Conservation (phyloP, 306 rosid genomes). For the Castanea crenata region DNA sequence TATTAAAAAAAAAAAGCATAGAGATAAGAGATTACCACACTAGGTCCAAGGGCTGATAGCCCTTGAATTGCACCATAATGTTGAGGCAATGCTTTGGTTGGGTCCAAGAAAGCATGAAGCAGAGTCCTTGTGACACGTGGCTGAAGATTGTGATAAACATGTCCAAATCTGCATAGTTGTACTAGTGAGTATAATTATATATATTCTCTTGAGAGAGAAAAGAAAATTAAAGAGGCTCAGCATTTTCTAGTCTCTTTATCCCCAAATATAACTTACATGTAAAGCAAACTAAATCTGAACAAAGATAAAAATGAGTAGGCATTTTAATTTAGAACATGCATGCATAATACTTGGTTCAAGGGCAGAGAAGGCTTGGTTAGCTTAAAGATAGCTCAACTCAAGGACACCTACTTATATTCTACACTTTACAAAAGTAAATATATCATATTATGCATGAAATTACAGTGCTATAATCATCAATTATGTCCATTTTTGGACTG, state of each 20-base stretch:
- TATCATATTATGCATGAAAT: neutral
- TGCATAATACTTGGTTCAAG: neutral
- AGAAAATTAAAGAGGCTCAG: neutral
- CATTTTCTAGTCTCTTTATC: neutral
- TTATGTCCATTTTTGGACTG: no score
- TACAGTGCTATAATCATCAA: no score
- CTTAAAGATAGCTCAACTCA: neutral
- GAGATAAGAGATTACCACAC: slow-evolving; percentile 54
- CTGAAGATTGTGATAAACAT: slow-evolving; percentile 81
- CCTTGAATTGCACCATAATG: slow-evolving; percentile 97
- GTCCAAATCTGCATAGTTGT: slow-evolving; percentile 69
- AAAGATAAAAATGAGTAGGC: neutral
- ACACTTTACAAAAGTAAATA: neutral
- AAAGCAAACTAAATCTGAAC: slow-evolving; percentile 1
- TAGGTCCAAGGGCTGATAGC: slow-evolving; percentile 79
- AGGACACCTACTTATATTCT: neutral
- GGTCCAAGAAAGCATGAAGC: slow-evolving; percentile 87
- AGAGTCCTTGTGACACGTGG: slow-evolving; percentile 80
- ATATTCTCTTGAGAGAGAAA: neutral
- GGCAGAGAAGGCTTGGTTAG: neutral
- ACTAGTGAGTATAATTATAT: slow-evolving; percentile 8
- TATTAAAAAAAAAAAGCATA: slow-evolving; percentile 1
- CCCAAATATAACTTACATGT: neutral
- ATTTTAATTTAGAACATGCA: neutral
- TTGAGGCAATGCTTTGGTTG: slow-evolving; percentile 75